Base-by-base conservation (phyloP, 805 yeast species). In the Metschnikowia santaceciliae region DNA sequence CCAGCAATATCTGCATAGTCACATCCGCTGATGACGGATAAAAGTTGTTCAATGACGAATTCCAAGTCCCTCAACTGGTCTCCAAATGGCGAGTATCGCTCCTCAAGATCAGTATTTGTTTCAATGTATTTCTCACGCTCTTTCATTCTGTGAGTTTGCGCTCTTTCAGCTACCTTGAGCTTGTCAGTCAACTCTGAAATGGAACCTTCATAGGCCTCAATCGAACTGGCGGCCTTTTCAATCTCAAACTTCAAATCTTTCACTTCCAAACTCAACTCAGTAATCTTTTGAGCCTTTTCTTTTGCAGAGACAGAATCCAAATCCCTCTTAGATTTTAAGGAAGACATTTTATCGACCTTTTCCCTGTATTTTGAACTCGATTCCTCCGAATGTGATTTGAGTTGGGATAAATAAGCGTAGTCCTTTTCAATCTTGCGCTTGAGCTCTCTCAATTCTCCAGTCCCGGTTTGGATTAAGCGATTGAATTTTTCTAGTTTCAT, bases 1-100 rank as follows among this genome's bases (percentile, higher is more conserved):
- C 97, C 97, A 43, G 87, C 79, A 66, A 91, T 96, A 70, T 94
- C 97, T 59, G 90, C 85, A 61, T 82, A 90, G 65, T 94, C 98
- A 62, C 86, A 86, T 36, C 80, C 79, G 30, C 78, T 78, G 0
- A 91, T 84, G 26, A 89, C 78, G 8, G 72, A 66, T 36, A 92
- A 64, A 19, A 92, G 66, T 65, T 94, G 96, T 51, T 82, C 82
- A 39, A 90, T 76, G 43, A 90, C 80, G 62, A 83, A 90, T 55
- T 87, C 91, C 30, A 82, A 63, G 50, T 86, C 90, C 20, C 71
- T 74, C 4, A 79, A 70, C 49, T 83, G 83, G 3, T 71, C 74
- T 1, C 72, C 67, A 47, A 67, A 65, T 2, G 66, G 59, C n/a
- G 51, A 46, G 42, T 61, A 67, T 20, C 61, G 61, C 5, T 60